Percentiles rank a stretch among this genome's conserved stretches.
These are phyloP conservation scores for Debaryomycetaceae sp. DNA, from an alignment of 1,139 yeast genomes.

Conservation along the genomic window DNA sequence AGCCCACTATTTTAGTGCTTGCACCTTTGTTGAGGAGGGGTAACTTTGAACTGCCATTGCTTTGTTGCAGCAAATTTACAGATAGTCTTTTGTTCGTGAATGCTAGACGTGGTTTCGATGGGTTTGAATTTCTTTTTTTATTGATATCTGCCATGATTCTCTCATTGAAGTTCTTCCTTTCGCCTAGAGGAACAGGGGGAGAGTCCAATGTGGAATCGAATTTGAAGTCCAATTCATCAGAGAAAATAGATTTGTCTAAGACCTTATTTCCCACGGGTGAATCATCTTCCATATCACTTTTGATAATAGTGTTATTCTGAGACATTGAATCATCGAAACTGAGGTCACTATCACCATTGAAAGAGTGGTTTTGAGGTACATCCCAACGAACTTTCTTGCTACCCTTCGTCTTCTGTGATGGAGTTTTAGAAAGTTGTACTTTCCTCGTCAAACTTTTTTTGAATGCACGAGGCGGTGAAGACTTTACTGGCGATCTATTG, in stretches of 20 bases:
- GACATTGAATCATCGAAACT: conserved; percentile 21
- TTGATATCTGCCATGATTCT: background rate
- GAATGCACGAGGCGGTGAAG: conserved; percentile 26
- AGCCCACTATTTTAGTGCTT: conserved; percentile 19
- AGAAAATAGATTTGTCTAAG: conserved; percentile 12
- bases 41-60: conserved; percentile 12
- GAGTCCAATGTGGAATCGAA: conserved; percentile 31
- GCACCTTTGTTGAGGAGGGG: conserved; percentile 37
- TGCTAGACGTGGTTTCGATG: conserved; percentile 7
- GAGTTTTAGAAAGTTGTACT: conserved; percentile 7
- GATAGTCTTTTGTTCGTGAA: conserved; percentile 17
- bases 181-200: conserved; percentile 20
- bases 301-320: conserved; percentile 14
- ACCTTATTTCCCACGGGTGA: conserved; percentile 25
- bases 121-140: conserved; percentile 1
- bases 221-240: conserved; percentile 28
- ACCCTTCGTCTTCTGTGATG: conserved; percentile 8
- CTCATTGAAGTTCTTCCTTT: conserved; percentile 1
- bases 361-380: conserved; percentile 28
- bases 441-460: conserved; percentile 19
- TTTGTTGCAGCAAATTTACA: conserved; percentile 10
- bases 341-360: conserved; percentile 26
- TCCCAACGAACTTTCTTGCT: conserved; percentile 40
- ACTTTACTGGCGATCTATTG: conserved; percentile 27
- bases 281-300: conserved; percentile 25